Evolutionary conservation across 352 stramenopile species (phyloP).

Genomic region (Phytophthora brassicae): DNA sequence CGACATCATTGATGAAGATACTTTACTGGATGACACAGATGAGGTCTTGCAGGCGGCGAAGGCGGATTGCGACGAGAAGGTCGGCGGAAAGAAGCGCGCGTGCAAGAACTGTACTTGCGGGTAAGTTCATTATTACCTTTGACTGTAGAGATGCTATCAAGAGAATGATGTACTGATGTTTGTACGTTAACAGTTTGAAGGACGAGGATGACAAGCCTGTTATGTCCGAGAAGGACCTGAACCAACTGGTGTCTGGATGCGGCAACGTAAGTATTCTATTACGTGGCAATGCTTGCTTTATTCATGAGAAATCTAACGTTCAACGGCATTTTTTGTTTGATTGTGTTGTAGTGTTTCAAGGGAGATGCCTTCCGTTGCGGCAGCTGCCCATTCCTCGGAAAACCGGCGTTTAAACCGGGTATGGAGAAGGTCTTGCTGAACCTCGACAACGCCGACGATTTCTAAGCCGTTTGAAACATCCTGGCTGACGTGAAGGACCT

Average conservation of each 20-base stretch:
- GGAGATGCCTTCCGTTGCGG: constrained; percentile 97
- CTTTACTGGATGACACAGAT: constrained; percentile 81
- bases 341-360: constrained; percentile 91
- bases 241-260: constrained; percentile 80
- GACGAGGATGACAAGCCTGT: constrained; percentile 72
- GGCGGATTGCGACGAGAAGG: constrained; percentile 74
- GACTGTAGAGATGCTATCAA: not conserved
- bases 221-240: constrained; percentile 72
- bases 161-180: not conserved
- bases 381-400: constrained; percentile 95
- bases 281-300: not conserved
- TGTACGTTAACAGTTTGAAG: constrained; percentile 49
- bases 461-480: constrained; percentile 41
- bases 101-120: constrained; percentile 98
- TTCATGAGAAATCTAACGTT: constrained; percentile 2
- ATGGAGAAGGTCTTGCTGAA: constrained; percentile 88
- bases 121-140: constrained; percentile 46
- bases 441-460: constrained; percentile 77
- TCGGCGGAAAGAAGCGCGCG: constrained; percentile 88
- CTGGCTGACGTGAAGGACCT: not conserved
- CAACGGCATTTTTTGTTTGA: not conserved
- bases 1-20: constrained; percentile 86
- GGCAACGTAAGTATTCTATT: constrained; percentile 61
- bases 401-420: constrained; percentile 94
- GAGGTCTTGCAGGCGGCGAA: constrained; percentile 76